Conservation (phyloP, 192 early-diverging fungal genomes). For the Entomortierella chlamydospora region DNA sequence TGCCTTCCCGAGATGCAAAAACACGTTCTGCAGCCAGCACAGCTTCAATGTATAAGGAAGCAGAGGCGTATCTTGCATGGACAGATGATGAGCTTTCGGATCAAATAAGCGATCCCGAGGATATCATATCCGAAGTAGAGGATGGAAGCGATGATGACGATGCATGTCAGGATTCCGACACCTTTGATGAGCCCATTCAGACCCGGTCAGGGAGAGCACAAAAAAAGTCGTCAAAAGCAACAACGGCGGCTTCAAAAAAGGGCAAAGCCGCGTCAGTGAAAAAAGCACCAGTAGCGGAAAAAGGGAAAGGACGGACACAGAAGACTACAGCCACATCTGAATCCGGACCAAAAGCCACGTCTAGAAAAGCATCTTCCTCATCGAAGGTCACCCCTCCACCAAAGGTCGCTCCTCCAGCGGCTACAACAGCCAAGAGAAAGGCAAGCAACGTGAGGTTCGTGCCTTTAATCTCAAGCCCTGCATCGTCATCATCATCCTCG, state of each 20-base stretch:
- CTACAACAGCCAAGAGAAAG: slow-evolving; percentile 8
- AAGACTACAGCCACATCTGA: not conserved
- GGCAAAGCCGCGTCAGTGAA: not conserved
- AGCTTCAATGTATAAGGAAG: slow-evolving; percentile 44
- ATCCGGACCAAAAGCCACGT: not conserved
- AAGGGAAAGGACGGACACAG: not conserved
- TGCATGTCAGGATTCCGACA: not conserved
- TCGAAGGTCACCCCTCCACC: not conserved
- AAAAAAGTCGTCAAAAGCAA: not conserved
- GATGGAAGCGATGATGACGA: slow-evolving; percentile 1
- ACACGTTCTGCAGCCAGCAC: slow-evolving; percentile 39
- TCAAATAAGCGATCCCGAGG: slow-evolving; percentile 34
- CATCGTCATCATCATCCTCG: slow-evolving; percentile 18
- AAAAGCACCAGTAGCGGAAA: slow-evolving; percentile 1
- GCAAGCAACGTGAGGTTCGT: slow-evolving; percentile 13
- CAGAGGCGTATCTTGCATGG: slow-evolving; percentile 8
- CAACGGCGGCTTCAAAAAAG: not conserved
- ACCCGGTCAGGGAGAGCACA: not conserved
- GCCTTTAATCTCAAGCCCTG: not conserved
- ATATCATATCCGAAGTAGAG: slow-evolving; percentile 17
- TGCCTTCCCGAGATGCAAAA: slow-evolving; percentile 29
- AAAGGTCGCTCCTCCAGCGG: not conserved
- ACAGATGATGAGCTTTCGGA: slow-evolving; percentile 17
- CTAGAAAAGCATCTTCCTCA: not conserved
- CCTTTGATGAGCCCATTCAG: not conserved